Conservation (phyloP, 208 protist genomes). For the Leishmania guyanensis region DNA sequence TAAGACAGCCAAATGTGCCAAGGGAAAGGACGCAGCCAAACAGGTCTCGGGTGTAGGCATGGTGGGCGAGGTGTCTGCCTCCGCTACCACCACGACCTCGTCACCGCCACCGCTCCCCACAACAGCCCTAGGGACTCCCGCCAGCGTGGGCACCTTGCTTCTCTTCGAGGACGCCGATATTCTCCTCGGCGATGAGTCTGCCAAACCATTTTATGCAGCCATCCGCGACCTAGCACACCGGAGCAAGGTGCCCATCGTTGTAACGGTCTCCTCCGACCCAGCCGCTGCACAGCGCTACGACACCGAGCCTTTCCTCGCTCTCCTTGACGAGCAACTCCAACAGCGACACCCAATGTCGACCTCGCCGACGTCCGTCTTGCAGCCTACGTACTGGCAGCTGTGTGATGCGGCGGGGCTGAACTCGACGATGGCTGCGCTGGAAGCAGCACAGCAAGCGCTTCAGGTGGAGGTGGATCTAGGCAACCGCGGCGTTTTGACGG, state of each 20-base stretch:
- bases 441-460: constrained; percentile 20
- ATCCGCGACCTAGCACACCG: constrained; percentile 74
- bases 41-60: neutral
- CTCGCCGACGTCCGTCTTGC: neutral
- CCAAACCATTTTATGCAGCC: constrained; percentile 72
- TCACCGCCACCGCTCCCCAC: neutral
- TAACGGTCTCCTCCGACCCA: constrained; percentile 60
- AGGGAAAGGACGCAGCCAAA: neutral
- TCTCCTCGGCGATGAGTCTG: constrained; percentile 72
- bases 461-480: constrained; percentile 13
- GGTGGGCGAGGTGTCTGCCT: neutral
- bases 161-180: constrained; percentile 88
- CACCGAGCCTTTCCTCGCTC: constrained; percentile 4
- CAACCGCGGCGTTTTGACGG: constrained; percentile 1
- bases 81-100: neutral
- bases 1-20: constrained; percentile 3
- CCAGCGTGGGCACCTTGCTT: constrained; percentile 48
- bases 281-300: constrained; percentile 31
- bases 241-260: constrained; percentile 81
- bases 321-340: neutral
- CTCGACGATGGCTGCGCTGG: constrained; percentile 25
- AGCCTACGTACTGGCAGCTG: constrained; percentile 25
- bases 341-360: neutral
- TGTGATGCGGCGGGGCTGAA: constrained; percentile 22
- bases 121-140: neutral